Conservation (phyloP, 148 eudicot genomes). For the Vaccinium myrtillus region DNA sequence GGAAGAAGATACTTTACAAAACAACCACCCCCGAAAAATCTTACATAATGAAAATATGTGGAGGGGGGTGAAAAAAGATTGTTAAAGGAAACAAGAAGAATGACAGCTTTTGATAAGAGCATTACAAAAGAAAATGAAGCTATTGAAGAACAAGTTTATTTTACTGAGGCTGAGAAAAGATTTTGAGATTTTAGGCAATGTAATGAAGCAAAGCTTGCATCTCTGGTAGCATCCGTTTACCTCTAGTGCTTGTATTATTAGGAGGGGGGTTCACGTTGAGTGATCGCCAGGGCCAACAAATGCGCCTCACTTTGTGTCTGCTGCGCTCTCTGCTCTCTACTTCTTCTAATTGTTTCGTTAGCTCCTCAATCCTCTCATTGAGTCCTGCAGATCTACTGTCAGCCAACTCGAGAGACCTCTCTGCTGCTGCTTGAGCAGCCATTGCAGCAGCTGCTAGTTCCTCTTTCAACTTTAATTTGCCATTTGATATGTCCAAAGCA, state of each 20-base stretch:
- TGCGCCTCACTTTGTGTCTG: conserved; percentile 36
- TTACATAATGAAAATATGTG: neutral
- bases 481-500: conserved; percentile 49
- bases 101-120: neutral
- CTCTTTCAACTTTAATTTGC: conserved; percentile 59
- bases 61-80: neutral
- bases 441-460: conserved; percentile 64
- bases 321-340: conserved; percentile 36
- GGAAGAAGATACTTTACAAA: neutral
- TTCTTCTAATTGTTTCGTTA: conserved; percentile 57
- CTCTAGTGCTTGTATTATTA: conserved; percentile 21
- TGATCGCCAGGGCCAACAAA: conserved; percentile 68
- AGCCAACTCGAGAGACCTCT: conserved; percentile 61
- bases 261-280: conserved; percentile 27
- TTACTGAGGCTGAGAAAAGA: neutral
- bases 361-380: conserved; percentile 50
- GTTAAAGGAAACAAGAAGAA: neutral
- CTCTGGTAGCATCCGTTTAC: conserved; percentile 44
- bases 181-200: conserved; percentile 13
- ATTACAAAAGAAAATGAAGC: neutral
- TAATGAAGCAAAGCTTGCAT: conserved; percentile 56
- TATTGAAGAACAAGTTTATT: neutral
- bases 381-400: conserved; percentile 52
- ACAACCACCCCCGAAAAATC: neutral
- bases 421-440: conserved; percentile 70